Evolutionary conservation across 2,329 filamentous ascomycete species (phyloP).

Genomic region (Pseudovirgaria hyperparasitica): DNA sequence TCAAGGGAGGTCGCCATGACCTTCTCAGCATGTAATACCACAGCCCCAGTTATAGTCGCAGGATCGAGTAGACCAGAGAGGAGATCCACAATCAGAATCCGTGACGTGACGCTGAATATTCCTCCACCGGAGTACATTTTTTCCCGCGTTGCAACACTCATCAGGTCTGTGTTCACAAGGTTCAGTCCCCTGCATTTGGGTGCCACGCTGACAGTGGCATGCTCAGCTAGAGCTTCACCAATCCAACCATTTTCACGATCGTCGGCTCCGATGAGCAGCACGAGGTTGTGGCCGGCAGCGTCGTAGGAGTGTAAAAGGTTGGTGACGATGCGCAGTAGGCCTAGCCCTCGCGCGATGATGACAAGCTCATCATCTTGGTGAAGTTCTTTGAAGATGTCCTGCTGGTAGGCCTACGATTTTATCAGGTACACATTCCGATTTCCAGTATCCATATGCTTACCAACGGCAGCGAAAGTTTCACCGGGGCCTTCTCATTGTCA

Average conservation of each 20-base stretch:
- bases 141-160: conserved; percentile 74
- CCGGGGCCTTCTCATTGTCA: conserved; percentile 38
- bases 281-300: conserved; percentile 84
- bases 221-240: conserved; percentile 87
- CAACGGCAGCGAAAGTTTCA: conserved; percentile 70
- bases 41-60: conserved; percentile 71
- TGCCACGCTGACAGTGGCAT: conserved; percentile 78
- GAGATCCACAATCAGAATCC: conserved; percentile 88
- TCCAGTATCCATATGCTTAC: conserved; percentile 27
- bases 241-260: conserved; percentile 95
- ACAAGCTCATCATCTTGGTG: conserved; percentile 87
- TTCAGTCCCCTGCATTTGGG: conserved; percentile 74
- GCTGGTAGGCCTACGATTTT: conserved; percentile 61
- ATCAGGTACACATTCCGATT: conserved; percentile 9
- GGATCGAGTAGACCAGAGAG: conserved; percentile 72
- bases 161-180: conserved; percentile 88
- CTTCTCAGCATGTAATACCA: conserved; percentile 79
- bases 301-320: conserved; percentile 96
- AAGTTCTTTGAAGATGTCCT: conserved; percentile 64
- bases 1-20: conserved; percentile 79
- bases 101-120: conserved; percentile 90
- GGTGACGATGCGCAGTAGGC: conserved; percentile 82
- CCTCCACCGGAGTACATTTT: conserved; percentile 85
- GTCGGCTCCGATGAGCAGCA: conserved; percentile 78
- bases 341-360: conserved; percentile 80